phyloP scores from a whole-genome alignment of 495 filamentous ascomycete species.

The Aspergillus sclerotioniger region DNA sequence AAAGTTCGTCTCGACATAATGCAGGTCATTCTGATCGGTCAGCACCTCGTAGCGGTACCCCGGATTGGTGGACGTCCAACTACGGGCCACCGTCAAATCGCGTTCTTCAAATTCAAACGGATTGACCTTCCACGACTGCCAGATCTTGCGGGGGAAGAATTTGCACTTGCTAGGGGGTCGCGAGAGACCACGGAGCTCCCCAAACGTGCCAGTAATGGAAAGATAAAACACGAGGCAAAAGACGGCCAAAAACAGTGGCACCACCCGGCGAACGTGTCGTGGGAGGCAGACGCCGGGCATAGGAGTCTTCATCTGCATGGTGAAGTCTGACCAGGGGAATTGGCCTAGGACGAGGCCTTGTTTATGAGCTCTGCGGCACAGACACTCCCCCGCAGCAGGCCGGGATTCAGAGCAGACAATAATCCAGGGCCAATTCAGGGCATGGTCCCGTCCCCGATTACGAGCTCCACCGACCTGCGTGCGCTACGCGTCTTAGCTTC shows the following conservation, averaged over 20 bases:
- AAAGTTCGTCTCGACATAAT: constrained; percentile 59
- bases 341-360: no score
- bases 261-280: constrained; percentile 22
- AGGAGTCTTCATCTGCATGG: constrained; percentile 4
- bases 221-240: constrained; percentile 29
- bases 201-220: constrained; percentile 20
- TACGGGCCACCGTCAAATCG: constrained; percentile 50
- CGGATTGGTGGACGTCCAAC: constrained; percentile 60
- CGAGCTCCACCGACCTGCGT: background rate
- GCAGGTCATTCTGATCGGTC: constrained; percentile 58
- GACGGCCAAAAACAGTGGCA: constrained; percentile 7
- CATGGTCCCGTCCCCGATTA: background rate
- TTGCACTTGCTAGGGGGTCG: constrained; percentile 5
- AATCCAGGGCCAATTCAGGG: background rate
- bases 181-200: constrained; percentile 18
- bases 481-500: constrained; percentile 1
- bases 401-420: background rate
- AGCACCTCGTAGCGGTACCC: constrained; percentile 61
- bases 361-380: constrained; percentile 1
- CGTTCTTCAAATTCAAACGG: constrained; percentile 56
- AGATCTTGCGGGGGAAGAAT: constrained; percentile 54
- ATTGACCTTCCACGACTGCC: constrained; percentile 67
- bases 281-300: constrained; percentile 10
- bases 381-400: no score
- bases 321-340: background rate